These are phyloP conservation scores for Zalaria obscura DNA, from an alignment of 2,329 filamentous ascomycete species.

Conservation along the genomic window DNA sequence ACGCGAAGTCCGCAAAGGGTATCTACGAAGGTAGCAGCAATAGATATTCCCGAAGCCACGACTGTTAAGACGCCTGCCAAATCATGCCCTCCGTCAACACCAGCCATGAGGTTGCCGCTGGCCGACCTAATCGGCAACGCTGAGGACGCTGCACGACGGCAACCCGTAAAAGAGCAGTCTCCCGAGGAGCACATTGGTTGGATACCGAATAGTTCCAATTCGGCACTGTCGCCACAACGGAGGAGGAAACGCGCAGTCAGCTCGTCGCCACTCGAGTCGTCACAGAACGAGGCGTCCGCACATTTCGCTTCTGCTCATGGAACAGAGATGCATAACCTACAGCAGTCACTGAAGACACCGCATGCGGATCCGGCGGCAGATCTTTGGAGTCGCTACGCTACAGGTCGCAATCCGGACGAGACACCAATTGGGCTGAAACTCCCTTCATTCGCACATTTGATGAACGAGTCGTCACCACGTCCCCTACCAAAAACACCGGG, in stretches of 20 bases:
- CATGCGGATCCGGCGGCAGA: conserved; percentile 32
- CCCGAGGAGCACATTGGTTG: conserved; percentile 49
- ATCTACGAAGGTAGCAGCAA: neutral
- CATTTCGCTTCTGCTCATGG: conserved; percentile 13
- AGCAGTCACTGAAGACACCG: conserved; percentile 22
- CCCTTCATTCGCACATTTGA: conserved; percentile 28
- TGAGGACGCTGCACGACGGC: conserved; percentile 37
- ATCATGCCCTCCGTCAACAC: conserved; percentile 39
- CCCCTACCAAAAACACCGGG: conserved; percentile 26
- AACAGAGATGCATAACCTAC: conserved; percentile 12
- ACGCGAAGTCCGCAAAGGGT: neutral
- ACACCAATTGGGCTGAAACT: conserved; percentile 20
- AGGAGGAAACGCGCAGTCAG: conserved; percentile 31
- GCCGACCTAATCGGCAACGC: conserved; percentile 47
- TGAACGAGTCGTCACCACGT: conserved; percentile 31
- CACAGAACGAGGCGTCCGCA: conserved; percentile 18
- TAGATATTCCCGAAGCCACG: conserved; percentile 2
- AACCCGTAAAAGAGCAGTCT: conserved; percentile 33
- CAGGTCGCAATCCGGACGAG: conserved; percentile 21
- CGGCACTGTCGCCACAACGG: conserved; percentile 27
- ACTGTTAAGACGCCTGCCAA: conserved; percentile 12
- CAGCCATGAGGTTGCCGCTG: conserved; percentile 42
- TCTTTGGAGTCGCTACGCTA: conserved; percentile 30
- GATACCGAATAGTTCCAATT: conserved; percentile 33
- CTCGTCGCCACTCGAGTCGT: conserved; percentile 29